Evolutionary conservation across 257 asterid genomes (phyloP).

Genomic region (Mentha longifolia): DNA sequence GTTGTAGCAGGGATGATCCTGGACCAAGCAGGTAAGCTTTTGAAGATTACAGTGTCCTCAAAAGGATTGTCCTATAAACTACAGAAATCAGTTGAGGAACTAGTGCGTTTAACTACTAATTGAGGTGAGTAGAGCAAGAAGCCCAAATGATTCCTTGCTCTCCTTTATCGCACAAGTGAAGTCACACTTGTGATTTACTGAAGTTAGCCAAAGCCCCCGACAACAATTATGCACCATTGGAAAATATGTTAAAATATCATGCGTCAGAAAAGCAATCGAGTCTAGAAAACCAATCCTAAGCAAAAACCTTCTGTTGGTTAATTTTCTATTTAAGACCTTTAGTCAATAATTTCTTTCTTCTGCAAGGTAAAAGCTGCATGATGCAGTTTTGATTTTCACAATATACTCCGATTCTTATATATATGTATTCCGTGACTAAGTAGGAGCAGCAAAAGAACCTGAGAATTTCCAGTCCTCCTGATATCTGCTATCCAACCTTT

Average conservation of each 20-base stretch:
- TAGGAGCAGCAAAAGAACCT: conserved; percentile 48
- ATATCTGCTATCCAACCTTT: conserved; percentile 76
- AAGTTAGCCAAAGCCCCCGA: conserved; percentile 8
- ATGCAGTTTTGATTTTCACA: background rate
- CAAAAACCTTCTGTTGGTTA: background rate
- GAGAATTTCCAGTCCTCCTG: conserved; percentile 60
- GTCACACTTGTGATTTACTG: background rate
- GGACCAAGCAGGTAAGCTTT: conserved; percentile 2
- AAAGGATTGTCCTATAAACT: background rate
- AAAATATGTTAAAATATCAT: background rate
- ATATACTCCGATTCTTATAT: background rate
- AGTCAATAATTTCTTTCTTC: conserved; percentile 7
- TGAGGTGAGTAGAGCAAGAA: conserved; percentile 1
- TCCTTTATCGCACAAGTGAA: conserved; percentile 1
- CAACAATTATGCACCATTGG: conserved; percentile 9
- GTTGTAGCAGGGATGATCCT: background rate
- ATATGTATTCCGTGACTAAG: background rate
- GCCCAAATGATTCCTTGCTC: conserved; percentile 6
- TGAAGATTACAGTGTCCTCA: background rate
- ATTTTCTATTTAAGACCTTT: background rate
- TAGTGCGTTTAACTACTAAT: background rate
- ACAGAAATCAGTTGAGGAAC: conserved; percentile 2
- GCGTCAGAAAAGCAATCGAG: conserved; percentile 6
- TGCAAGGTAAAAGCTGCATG: conserved; percentile 9
- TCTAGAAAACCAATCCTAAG: conserved; percentile 4